phyloP scores from a whole-genome alignment of 345 rosid species.

The Arabidopsis thaliana region DNA sequence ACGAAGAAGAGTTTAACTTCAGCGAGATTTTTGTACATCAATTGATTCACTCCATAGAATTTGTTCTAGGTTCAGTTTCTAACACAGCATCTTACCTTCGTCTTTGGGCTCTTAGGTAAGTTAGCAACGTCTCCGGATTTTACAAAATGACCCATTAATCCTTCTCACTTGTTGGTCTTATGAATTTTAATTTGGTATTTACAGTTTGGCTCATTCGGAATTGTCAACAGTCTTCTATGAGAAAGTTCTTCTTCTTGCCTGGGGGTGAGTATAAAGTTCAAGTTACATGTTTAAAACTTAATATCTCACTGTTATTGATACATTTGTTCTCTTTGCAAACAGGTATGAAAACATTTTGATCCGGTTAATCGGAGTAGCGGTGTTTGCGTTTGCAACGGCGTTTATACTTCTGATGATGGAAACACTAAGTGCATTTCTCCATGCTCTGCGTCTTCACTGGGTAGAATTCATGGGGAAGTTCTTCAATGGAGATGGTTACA shows the following conservation, averaged over 20 bases:
- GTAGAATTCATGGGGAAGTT: conserved; percentile 91
- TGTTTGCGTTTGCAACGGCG: conserved; percentile 93
- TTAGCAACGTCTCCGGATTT: neutral
- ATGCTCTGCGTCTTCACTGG: conserved; percentile 98
- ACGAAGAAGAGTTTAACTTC: conserved; percentile 88
- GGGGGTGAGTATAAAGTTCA: conserved; percentile 71
- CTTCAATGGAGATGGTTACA: conserved; percentile 95
- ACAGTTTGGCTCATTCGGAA: conserved; percentile 97
- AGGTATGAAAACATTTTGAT: conserved; percentile 83
- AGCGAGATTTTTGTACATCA: conserved; percentile 99
- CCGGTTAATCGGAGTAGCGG: conserved; percentile 75
- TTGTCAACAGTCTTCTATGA: conserved; percentile 93
- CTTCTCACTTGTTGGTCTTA: conserved; percentile 2
- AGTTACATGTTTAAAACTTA: neutral
- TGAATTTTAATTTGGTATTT: conserved; percentile 40
- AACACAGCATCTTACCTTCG: conserved; percentile 99
- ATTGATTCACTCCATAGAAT: conserved; percentile 98
- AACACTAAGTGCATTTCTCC: conserved; percentile 94
- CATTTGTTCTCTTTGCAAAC: conserved; percentile 14
- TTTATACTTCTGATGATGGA: conserved; percentile 97
- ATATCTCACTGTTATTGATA: neutral
- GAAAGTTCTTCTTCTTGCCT: conserved; percentile 92
- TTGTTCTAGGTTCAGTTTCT: conserved; percentile 94
- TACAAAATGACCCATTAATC: neutral
- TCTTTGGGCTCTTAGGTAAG: conserved; percentile 97